Evolutionary conservation across 2,329 filamentous ascomycete genomes (phyloP).

Genomic region (Aspergillus luchuensis): DNA sequence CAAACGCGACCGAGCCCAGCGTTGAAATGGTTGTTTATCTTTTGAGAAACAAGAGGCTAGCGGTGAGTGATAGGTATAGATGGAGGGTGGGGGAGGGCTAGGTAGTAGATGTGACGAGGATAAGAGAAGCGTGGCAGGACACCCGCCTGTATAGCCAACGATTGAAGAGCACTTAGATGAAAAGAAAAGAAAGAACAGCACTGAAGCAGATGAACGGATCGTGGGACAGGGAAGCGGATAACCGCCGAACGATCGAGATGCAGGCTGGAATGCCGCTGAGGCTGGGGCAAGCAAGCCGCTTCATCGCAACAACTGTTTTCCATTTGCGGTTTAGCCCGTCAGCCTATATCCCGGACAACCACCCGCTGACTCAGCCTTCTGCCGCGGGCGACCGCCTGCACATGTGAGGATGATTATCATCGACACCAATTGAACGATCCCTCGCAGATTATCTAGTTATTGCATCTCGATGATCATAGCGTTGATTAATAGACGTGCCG

Average conservation of each 20-base stretch:
- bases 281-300: conserved; percentile 11
- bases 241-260: conserved; percentile 14
- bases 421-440: too few species aligned
- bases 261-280: conserved; percentile 9
- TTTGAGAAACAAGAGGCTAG: conserved; percentile 14
- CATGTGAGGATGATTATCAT: too few species aligned
- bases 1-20: not conserved
- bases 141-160: not conserved
- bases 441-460: too few species aligned
- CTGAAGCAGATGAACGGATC: not conserved
- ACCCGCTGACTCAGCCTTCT: conserved; percentile 28
- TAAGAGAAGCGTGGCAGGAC: not conserved
- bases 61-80: conserved; percentile 12
- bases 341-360: conserved; percentile 46
- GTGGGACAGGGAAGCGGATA: conserved; percentile 6
- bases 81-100: conserved; percentile 11
- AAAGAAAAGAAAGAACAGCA: not conserved
- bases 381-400: conserved; percentile 27
- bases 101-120: not conserved
- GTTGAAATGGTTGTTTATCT: not conserved
- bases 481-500: too few species aligned
- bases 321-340: conserved; percentile 42
- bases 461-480: too few species aligned
- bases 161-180: not conserved
- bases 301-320: conserved; percentile 41